These are phyloP conservation scores for Lichtheimia ornata DNA, from an alignment of 371 early-diverging fungal species.

Conservation along the genomic window DNA sequence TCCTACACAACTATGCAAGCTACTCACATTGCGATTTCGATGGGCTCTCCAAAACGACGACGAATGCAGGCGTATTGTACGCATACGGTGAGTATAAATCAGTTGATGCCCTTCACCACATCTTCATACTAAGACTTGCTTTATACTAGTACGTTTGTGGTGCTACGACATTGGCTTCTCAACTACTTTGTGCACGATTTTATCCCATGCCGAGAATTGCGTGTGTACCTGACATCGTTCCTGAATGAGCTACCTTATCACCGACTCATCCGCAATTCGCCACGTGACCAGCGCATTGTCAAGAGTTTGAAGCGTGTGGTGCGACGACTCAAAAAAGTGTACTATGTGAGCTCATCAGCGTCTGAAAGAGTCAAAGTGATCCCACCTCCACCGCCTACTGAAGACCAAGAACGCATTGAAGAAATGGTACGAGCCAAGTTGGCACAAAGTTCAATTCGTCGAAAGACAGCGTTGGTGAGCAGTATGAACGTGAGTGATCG, in stretches of 20 bases:
- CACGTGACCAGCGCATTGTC: conserved; percentile 58
- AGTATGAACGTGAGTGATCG: conserved; percentile 27
- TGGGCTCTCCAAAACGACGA: conserved; percentile 63
- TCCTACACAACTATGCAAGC: conserved; percentile 55
- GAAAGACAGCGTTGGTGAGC: conserved; percentile 33
- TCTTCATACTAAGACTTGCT: background rate
- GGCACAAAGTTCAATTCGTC: conserved; percentile 31
- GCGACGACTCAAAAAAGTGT: conserved; percentile 45
- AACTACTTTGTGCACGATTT: conserved; percentile 72
- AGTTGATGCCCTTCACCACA: background rate
- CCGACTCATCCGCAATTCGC: conserved; percentile 41
- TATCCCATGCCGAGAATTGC: conserved; percentile 50
- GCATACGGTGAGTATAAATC: conserved; percentile 46
- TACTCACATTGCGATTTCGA: conserved; percentile 59
- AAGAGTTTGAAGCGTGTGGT: conserved; percentile 50
- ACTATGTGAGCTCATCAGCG: conserved; percentile 30
- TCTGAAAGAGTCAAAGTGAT: conserved; percentile 42
- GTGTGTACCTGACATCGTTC: conserved; percentile 40
- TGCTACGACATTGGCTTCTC: conserved; percentile 67
- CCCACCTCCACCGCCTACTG: conserved; percentile 43
- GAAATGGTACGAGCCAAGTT: conserved; percentile 42
- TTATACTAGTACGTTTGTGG: conserved; percentile 58
- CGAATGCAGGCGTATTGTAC: conserved; percentile 56
- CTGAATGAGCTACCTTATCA: conserved; percentile 48
- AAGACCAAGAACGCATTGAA: conserved; percentile 35